Evolutionary conservation across 306 rosid genomes (phyloP), one percentile per base, ranked within the genome.

Genomic region (Pyrus communis): DNA sequence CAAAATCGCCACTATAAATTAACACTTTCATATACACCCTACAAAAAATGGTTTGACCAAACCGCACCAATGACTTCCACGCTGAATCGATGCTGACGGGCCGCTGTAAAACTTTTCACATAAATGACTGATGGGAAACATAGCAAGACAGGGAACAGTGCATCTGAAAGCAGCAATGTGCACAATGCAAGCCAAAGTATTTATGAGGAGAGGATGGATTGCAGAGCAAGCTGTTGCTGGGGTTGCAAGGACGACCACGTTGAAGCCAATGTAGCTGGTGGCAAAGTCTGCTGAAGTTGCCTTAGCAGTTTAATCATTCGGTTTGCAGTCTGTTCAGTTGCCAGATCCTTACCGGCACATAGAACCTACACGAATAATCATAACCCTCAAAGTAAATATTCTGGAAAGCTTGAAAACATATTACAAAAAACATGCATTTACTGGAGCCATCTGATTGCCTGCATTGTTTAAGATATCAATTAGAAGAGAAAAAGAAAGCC

Each of bases 161-260:
- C 67, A 64, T 72, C 82, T 60, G 64, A 78, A 76, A 82, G 62
- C 83, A 42, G 75, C 80, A 78, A 66, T 67, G 76, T 74, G 80
- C 82, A 87, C 67, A 61, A 77, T 75, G 81, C 80, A 78, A 55
- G 71, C 80, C 67, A 74, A 28, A 73, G 65, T 67, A 51, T 54
- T 72, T 90, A 90, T 74, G 89, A 80, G 59, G 93, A 86, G 80
- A 89, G 93, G 75, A 89, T 86, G 21, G 90, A 88, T 69, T 90
- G 96, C 69, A 90, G 74, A 8, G 92, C 92, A 80, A 90, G 88
- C 78, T 88, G 96, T 51, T 86, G 92, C 75, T 90, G 96, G 6
- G 96, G 96, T 79, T 85, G 92, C 91, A 90, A 86, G 69, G 96
- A 88, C 21, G 92, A 86, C 88, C 87, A 88, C 15, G 96, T 86